These are phyloP conservation scores for Eustoma russellianum DNA, from an alignment of 257 asterid species.

Conservation along the genomic window DNA sequence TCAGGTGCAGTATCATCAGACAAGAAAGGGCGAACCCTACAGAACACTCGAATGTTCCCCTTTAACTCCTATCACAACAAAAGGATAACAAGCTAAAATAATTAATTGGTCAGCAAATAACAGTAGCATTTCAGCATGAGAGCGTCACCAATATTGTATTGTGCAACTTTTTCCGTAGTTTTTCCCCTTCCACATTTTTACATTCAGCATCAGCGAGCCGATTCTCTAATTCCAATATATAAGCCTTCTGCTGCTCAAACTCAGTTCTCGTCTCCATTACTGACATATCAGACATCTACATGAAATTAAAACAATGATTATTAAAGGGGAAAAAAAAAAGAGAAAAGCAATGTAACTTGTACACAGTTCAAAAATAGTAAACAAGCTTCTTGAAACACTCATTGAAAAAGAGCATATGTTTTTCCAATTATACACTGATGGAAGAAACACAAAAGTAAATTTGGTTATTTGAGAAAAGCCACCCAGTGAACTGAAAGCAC, in stretches of 20 bases:
- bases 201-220: slow-evolving; percentile 77
- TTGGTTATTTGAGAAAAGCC: neutral
- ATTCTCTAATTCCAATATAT: slow-evolving; percentile 39
- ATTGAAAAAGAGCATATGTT: too few species aligned
- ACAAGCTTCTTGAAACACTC: too few species aligned
- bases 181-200: slow-evolving; percentile 77
- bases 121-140: neutral
- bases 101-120: neutral
- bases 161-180: slow-evolving; percentile 78
- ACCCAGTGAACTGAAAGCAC: neutral
- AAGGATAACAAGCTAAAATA: slow-evolving; percentile 6
- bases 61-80: slow-evolving; percentile 59
- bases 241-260: slow-evolving; percentile 52
- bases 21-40: slow-evolving; percentile 83
- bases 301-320: neutral
- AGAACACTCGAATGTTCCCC: slow-evolving; percentile 90
- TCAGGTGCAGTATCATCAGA: slow-evolving; percentile 69
- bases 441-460: neutral
- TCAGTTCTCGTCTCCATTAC: slow-evolving; percentile 56
- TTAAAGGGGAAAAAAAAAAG: too few species aligned
- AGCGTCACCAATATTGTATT: slow-evolving; percentile 75
- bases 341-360: too few species aligned
- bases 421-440: too few species aligned
- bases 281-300: slow-evolving; percentile 62
- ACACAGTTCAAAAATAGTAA: too few species aligned